Percentiles rank a stretch among this genome's conserved stretches.
phyloP scores from a whole-genome alignment of 345 rosid species.

The Cardamine chenopodiifolia region DNA sequence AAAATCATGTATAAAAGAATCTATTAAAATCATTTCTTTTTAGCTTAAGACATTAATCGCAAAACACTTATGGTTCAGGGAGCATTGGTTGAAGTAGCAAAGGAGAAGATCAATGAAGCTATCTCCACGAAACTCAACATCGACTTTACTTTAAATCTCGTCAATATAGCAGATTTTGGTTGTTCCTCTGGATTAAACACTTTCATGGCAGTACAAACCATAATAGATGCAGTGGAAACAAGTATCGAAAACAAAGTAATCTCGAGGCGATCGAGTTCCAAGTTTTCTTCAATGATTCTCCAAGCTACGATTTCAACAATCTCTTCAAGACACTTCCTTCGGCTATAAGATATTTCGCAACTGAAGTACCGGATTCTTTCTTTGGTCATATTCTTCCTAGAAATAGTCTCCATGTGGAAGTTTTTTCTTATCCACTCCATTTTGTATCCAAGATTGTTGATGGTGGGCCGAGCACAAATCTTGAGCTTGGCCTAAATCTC shows the following conservation, averaged over 20 bases:
- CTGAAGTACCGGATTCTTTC: conserved; percentile 34
- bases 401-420: conserved; percentile 43
- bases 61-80: no score
- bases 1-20: no score
- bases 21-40: no score
- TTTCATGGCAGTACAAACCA: conserved; percentile 47
- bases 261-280: no score
- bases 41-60: no score
- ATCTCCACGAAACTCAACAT: conserved; percentile 50
- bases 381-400: conserved; percentile 48
- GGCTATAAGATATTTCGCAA: conserved; percentile 20
- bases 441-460: conserved; percentile 51
- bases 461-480: no score
- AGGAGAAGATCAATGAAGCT: conserved; percentile 42
- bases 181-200: conserved; percentile 67
- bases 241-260: no score
- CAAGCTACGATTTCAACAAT: conserved; percentile 42
- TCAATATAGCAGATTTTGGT: conserved; percentile 58
- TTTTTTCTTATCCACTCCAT: conserved; percentile 43
- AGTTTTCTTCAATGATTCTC: conserved; percentile 43
- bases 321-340: conserved; percentile 42
- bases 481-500: no score
- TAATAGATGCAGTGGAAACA: no score
- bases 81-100: conserved; percentile 26
- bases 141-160: conserved; percentile 17